Conservation (phyloP, 345 rosid species). For the Salix koriyanagi region DNA sequence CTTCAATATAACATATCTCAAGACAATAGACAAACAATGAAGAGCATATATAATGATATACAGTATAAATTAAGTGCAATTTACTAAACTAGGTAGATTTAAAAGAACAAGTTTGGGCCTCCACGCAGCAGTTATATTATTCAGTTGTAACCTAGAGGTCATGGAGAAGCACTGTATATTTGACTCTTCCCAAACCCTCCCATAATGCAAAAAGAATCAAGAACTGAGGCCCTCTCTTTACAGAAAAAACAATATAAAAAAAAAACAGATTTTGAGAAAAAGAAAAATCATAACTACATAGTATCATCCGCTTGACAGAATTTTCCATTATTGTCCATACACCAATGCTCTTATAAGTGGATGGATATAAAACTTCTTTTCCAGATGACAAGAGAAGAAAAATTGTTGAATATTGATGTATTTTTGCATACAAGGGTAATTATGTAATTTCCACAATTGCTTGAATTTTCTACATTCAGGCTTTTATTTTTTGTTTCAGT, state of each 20-base stretch:
- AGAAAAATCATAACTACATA: neutral
- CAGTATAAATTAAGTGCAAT: no score
- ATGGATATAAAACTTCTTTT: no score
- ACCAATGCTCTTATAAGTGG: neutral
- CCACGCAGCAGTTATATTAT: neutral
- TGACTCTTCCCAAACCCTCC: neutral
- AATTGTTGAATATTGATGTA: neutral
- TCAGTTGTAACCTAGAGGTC: neutral
- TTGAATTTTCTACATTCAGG: neutral
- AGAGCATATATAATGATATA: neutral
- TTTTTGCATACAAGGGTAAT: neutral
- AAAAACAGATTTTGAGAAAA: neutral
- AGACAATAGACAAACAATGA: neutral
- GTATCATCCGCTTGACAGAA: neutral
- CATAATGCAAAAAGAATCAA: no score
- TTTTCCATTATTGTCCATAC: neutral
- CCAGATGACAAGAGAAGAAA: neutral
- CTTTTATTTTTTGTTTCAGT: neutral
- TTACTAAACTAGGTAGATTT: no score
- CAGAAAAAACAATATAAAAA: no score
- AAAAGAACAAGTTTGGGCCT: neutral
- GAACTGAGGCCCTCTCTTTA: neutral
- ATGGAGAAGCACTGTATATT: neutral
- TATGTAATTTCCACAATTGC: neutral
- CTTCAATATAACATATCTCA: neutral